Base-by-base conservation (phyloP, 768 basidiomycete genomes). In the Hysterangium stoloniferum region DNA sequence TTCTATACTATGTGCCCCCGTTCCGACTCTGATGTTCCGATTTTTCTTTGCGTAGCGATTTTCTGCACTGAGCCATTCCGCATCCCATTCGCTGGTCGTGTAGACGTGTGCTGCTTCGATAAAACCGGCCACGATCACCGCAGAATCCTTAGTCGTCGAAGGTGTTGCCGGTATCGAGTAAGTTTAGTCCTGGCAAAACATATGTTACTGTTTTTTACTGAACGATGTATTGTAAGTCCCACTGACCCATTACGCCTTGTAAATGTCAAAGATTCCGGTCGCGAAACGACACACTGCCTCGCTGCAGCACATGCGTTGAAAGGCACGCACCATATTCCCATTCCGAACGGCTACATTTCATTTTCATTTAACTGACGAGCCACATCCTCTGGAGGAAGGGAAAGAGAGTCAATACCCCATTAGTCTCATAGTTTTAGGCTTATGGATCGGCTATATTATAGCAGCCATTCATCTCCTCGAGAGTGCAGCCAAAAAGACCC, bases 61-160 rank as follows among this genome's bases (percentile, higher is more conserved):
- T 99, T 94, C 70, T 98, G 96, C 64, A 99, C 96, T 15, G 96
- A 99, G 61, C 96, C 96, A 1, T 98, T 99, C 80, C 81, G 96
- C 19, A 99, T 98, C 54, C 94, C 96, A 0, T 88, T 73, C 54
- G 96, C 96, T 4, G 96, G 96, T 4, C 79, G 92, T 19, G 93
- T 98, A 2, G 96, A 99, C 58, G 86, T 98, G 13, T 99, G 96
- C 67, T 98, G 96, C 67, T 98, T 99, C 59, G 96, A 99, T 68
- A 99, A 99, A 75, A 99, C 96, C 0, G 96, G 95, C n/a, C 20
- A 98, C 96, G 0, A 97, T 99, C 58, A 99, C 96, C 0, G 91
- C 91, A 0, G 94, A 97, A 64, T 85, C 93, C 63, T 70, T 98
- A 11, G 92, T 97, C 6, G 75, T 98, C 1, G 94, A 99, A 63